These are phyloP conservation scores for Rhododendron ovatum DNA, from an alignment of 148 eudicot genomes.

Conservation along the genomic window DNA sequence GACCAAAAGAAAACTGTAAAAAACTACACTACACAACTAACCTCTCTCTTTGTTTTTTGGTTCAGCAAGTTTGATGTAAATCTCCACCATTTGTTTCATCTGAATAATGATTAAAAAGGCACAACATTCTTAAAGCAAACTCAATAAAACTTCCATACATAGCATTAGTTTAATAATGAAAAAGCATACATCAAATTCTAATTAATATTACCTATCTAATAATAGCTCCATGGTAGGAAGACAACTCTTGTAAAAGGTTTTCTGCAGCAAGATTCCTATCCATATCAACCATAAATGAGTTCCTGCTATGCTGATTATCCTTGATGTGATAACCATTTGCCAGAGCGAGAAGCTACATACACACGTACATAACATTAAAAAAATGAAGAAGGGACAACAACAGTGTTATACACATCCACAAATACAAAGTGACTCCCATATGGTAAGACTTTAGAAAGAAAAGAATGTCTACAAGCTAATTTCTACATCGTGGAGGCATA, in stretches of 20 bases:
- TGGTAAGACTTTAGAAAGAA: neutral
- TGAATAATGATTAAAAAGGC: conserved; percentile 15
- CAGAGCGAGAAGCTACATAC: conserved; percentile 72
- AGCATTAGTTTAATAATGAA: neutral
- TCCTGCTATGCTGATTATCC: conserved; percentile 96
- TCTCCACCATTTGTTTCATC: conserved; percentile 94
- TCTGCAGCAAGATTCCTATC: conserved; percentile 97
- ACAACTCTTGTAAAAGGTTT: conserved; percentile 69
- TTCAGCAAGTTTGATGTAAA: conserved; percentile 92
- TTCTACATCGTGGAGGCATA: neutral
- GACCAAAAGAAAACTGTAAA: conserved; percentile 3
- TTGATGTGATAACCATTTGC: conserved; percentile 95
- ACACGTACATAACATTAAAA: conserved; percentile 1
- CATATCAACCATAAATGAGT: conserved; percentile 89
- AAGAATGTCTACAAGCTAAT: neutral
- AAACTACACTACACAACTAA: conserved; percentile 14
- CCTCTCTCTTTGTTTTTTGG: conserved; percentile 94
- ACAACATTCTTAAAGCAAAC: neutral
- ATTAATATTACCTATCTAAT: conserved; percentile 58
- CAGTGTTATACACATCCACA: neutral
- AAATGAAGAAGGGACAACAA: neutral
- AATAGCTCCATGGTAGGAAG: conserved; percentile 63
- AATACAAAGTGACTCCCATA: neutral
- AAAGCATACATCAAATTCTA: neutral
- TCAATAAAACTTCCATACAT: neutral